Conservation (phyloP, 2,329 filamentous ascomycete species). For the Dichotomopilus funicola region DNA sequence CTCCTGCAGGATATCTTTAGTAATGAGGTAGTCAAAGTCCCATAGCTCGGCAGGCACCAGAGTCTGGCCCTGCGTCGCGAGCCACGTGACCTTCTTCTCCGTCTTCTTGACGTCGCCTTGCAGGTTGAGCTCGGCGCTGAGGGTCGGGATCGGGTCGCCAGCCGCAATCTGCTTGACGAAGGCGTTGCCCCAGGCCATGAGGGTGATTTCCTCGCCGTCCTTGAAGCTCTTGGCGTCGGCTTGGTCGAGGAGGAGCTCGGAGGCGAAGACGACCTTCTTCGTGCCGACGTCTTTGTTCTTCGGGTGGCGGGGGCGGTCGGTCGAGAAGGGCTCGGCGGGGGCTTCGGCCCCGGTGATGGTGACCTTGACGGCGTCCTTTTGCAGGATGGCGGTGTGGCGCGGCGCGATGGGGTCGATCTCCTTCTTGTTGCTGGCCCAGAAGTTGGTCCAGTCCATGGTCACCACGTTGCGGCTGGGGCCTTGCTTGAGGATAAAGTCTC, state of each 20-base stretch:
- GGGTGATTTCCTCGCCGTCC: constrained; percentile 81
- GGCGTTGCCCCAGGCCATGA: constrained; percentile 96
- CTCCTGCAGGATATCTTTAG: constrained; percentile 88
- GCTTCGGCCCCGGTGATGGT: constrained; percentile 62
- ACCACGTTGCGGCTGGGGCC: constrained; percentile 79
- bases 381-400: constrained; percentile 65
- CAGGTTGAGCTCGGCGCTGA: constrained; percentile 83
- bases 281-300: constrained; percentile 81
- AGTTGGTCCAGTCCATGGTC: constrained; percentile 73
- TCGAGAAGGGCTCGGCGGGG: constrained; percentile 53
- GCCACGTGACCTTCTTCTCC: constrained; percentile 94
- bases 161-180: constrained; percentile 61
- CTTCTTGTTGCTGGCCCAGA: constrained; percentile 73
- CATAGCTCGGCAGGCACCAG: constrained; percentile 79
- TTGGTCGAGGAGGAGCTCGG: constrained; percentile 75
- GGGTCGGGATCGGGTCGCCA: constrained; percentile 53
- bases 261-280: constrained; percentile 78
- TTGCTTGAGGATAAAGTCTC: constrained; percentile 79
- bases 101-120: constrained; percentile 92
- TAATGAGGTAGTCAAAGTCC: constrained; percentile 92
- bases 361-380: constrained; percentile 65
- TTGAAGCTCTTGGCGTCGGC: constrained; percentile 76
- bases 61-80: constrained; percentile 68
- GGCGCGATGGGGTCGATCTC: constrained; percentile 72
- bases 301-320: constrained; percentile 78